phyloP scores from a whole-genome alignment of 495 filamentous ascomycete species.

The Baudoinia panamericana region DNA sequence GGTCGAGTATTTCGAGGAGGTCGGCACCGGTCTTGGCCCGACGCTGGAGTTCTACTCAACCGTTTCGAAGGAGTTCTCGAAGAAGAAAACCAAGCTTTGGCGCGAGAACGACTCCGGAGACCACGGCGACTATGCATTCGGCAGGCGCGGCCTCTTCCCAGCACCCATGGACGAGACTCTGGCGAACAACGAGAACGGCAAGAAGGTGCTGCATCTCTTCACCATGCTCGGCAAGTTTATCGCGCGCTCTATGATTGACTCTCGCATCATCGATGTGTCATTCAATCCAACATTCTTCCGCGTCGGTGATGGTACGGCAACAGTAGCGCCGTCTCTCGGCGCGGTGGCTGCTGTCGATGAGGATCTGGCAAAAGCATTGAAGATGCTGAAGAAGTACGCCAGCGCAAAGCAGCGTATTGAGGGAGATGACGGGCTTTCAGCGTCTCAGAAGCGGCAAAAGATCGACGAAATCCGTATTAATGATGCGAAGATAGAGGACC shows the following conservation, averaged over 20 bases:
- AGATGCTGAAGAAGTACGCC: conserved; percentile 78
- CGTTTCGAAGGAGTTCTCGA: conserved; percentile 93
- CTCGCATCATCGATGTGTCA: conserved; percentile 91
- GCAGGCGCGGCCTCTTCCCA: conserved; percentile 76
- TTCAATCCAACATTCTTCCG: conserved; percentile 98
- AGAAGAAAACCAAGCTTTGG: conserved; percentile 94
- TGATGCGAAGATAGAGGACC: conserved; percentile 66
- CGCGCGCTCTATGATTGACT: conserved; percentile 95
- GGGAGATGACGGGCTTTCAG: conserved; percentile 46
- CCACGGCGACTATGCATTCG: conserved; percentile 75
- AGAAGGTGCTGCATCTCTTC: conserved; percentile 74
- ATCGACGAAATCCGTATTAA: conserved; percentile 57
- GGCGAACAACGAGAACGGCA: conserved; percentile 58
- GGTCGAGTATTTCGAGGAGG: conserved; percentile 98
- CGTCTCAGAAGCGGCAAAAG: conserved; percentile 55
- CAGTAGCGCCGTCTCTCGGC: conserved; percentile 77
- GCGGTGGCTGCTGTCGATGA: conserved; percentile 82
- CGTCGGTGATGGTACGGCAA: conserved; percentile 59
- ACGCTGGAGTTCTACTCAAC: conserved; percentile 98
- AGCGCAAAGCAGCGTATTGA: conserved; percentile 70
- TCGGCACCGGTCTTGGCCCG: conserved; percentile 89
- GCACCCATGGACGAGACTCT: conserved; percentile 78
- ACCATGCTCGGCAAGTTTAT: conserved; percentile 96
- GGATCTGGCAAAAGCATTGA: conserved; percentile 71
- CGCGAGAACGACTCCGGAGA: conserved; percentile 72